Evolutionary conservation across 2,329 filamentous ascomycete species (phyloP).

Genomic region (Diaporthe aspalathi): DNA sequence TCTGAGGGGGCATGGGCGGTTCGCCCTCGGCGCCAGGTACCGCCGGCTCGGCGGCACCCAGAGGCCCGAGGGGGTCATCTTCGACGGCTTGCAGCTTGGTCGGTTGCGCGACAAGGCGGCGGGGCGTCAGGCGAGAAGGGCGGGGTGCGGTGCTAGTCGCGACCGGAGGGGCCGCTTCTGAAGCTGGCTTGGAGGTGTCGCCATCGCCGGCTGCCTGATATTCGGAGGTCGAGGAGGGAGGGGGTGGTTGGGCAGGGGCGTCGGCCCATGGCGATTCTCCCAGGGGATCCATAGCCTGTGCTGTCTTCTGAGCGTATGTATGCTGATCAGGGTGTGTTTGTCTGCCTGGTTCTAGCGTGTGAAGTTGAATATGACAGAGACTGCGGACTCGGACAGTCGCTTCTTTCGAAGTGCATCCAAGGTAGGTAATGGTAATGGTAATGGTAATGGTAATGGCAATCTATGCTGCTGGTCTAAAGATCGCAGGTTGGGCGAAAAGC

Average conservation of each 20-base stretch:
- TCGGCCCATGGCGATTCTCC: slow-evolving; percentile 68
- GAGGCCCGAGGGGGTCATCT: slow-evolving; percentile 79
- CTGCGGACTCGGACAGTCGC: neutral
- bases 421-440: no score
- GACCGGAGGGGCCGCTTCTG: slow-evolving; percentile 45
- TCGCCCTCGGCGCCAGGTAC: slow-evolving; percentile 24
- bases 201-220: slow-evolving; percentile 45
- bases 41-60: slow-evolving; percentile 67
- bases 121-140: slow-evolving; percentile 60
- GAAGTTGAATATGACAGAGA: neutral
- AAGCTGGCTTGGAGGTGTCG: slow-evolving; percentile 45
- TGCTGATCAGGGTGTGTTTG: neutral
- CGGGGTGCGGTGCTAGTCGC: slow-evolving; percentile 49
- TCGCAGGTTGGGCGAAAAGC: slow-evolving; percentile 19
- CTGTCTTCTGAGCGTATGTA: neutral
- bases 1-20: slow-evolving; percentile 76
- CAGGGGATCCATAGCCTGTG: slow-evolving; percentile 56
- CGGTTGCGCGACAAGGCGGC: slow-evolving; percentile 77
- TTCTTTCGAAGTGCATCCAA: neutral
- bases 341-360: neutral
- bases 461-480: no score
- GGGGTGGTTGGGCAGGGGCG: slow-evolving; percentile 48
- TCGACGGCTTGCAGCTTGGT: slow-evolving; percentile 82
- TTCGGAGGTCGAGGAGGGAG: slow-evolving; percentile 45
- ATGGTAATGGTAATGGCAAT: no score